A percentile compares a stretch with the other conserved stretches of the same genome.
phyloP scores from a whole-genome alignment of 768 basidiomycete species.

The Tylopilus plumbeoviolaceoides region DNA sequence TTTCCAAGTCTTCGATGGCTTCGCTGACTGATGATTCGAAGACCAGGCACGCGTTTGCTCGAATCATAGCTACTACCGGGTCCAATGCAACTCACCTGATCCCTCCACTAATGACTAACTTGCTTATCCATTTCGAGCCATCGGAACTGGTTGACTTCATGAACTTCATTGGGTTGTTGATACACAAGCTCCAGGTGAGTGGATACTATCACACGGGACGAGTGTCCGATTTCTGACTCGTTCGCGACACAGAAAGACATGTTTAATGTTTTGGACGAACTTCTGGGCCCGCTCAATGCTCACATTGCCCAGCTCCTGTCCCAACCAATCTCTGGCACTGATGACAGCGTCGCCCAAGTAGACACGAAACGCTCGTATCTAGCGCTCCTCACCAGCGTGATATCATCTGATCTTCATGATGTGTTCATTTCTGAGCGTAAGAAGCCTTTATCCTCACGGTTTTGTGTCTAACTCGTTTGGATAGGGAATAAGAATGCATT shows the following conservation, averaged over 20 bases:
- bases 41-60: slow-evolving; percentile 92
- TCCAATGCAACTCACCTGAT: slow-evolving; percentile 83
- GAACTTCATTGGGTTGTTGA: slow-evolving; percentile 87
- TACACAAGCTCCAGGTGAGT: slow-evolving; percentile 84
- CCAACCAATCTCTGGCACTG: slow-evolving; percentile 82
- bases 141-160: slow-evolving; percentile 93
- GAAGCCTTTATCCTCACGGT: slow-evolving; percentile 24
- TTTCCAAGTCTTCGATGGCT: not conserved
- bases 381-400: slow-evolving; percentile 71
- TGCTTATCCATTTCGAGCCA: slow-evolving; percentile 90
- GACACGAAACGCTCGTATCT: slow-evolving; percentile 91
- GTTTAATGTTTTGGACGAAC: slow-evolving; percentile 83
- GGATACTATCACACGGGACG: not conserved
- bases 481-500: slow-evolving; percentile 62
- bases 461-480: not conserved
- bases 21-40: slow-evolving; percentile 30
- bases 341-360: slow-evolving; percentile 72
- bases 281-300: slow-evolving; percentile 79
- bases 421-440: slow-evolving; percentile 87
- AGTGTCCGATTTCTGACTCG: not conserved
- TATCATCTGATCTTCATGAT: slow-evolving; percentile 74
- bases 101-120: slow-evolving; percentile 81
- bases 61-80: slow-evolving; percentile 87
- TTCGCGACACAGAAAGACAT: slow-evolving; percentile 60
- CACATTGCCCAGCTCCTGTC: slow-evolving; percentile 78